These are phyloP conservation scores for Inonotus obliquus DNA, from an alignment of 1,284 basidiomycete species.

Conservation along the genomic window DNA sequence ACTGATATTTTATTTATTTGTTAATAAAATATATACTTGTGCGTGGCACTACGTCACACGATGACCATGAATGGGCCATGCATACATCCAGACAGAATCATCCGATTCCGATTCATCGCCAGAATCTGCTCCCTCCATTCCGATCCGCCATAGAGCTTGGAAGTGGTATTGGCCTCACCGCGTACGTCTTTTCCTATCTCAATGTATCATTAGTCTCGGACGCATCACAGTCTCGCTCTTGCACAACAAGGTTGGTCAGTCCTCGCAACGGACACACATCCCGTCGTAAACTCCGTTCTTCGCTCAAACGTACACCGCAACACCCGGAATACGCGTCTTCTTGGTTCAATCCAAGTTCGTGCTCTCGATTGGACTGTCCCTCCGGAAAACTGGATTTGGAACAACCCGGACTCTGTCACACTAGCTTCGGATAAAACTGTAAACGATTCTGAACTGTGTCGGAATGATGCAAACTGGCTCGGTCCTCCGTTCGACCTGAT, in stretches of 20 bases:
- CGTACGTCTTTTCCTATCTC: constrained; percentile 43
- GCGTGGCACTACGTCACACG: constrained; percentile 4
- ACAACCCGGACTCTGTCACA: constrained; percentile 32
- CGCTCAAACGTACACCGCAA: constrained; percentile 59
- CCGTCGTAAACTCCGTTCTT: constrained; percentile 67
- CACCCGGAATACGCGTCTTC: constrained; percentile 32
- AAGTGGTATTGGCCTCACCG: constrained; percentile 75
- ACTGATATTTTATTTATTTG: background rate
- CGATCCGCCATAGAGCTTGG: constrained; percentile 68
- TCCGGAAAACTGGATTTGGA: constrained; percentile 53
- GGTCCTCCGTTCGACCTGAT: constrained; percentile 72
- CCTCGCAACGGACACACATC: constrained; percentile 72
- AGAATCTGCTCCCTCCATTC: background rate
- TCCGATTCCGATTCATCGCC: too few relatives aligned
- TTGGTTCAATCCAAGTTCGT: constrained; percentile 43
- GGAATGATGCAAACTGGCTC: constrained; percentile 25
- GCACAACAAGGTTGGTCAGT: constrained; percentile 71
- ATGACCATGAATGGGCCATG: background rate
- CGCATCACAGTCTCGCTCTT: constrained; percentile 54
- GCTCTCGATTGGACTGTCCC: constrained; percentile 62
- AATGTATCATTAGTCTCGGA: background rate
- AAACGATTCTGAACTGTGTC: background rate
- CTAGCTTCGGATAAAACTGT: background rate
- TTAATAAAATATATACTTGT: background rate
- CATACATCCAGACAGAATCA: background rate